Evolutionary conservation across 257 asterid species (phyloP).

Genomic region (Solanum microdontum): DNA sequence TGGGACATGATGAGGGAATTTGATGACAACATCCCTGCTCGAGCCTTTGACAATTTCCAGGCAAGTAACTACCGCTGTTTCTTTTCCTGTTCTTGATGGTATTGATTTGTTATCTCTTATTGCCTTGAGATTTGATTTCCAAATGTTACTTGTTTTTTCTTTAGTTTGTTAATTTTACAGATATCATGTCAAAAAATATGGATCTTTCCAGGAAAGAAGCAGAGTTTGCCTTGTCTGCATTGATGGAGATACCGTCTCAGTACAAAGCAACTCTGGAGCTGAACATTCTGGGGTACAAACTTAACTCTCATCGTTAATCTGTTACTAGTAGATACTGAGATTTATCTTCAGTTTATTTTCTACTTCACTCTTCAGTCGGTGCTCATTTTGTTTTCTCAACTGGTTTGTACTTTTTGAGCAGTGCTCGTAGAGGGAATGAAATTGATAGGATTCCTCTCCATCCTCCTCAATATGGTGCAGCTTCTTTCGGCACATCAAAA

Average conservation of each 20-base stretch:
- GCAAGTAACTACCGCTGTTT: constrained; percentile 20
- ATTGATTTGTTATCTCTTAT: neutral
- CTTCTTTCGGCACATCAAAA: constrained; percentile 45
- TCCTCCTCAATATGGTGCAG: constrained; percentile 64
- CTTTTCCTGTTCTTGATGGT: neutral
- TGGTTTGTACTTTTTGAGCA: constrained; percentile 20
- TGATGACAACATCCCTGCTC: constrained; percentile 88
- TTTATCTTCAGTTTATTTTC: neutral
- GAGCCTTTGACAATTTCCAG: constrained; percentile 91
- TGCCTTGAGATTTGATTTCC: constrained; percentile 2
- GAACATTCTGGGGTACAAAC: constrained; percentile 61
- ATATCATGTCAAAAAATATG: constrained; percentile 65
- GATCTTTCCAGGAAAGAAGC: constrained; percentile 76
- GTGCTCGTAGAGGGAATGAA: constrained; percentile 58
- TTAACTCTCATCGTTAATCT: neutral
- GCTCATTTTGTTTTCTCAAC: neutral
- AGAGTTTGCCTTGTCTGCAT: constrained; percentile 86
- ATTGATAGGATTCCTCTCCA: constrained; percentile 72
- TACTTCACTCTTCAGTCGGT: neutral
- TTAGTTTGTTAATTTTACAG: constrained; percentile 90
- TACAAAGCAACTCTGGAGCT: constrained; percentile 92
- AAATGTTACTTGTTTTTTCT: neutral
- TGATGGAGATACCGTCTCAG: constrained; percentile 96
- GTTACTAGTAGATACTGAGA: neutral
- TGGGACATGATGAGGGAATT: constrained; percentile 98